phyloP scores from a whole-genome alignment of 108 stramenopile genomes.

The Aureococcus anophagefferens region DNA sequence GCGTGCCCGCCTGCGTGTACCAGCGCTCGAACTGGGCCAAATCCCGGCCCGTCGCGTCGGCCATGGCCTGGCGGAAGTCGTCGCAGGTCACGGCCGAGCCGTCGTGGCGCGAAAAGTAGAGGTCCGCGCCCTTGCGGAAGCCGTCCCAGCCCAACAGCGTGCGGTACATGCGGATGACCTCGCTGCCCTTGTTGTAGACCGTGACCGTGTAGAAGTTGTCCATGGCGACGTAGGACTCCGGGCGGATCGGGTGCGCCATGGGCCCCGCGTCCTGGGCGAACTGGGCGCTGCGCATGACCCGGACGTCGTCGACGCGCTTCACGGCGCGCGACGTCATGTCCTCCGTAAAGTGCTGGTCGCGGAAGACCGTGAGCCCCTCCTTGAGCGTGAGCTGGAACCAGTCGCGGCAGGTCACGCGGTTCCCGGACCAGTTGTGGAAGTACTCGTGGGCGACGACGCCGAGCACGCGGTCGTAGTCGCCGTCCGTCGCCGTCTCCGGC shows the following conservation, averaged over 20 bases:
- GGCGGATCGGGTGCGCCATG: constrained; percentile 93
- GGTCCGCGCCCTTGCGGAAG: constrained; percentile 93
- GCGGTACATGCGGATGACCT: constrained; percentile 91
- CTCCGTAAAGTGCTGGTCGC: constrained; percentile 79
- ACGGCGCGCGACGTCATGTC: constrained; percentile 75
- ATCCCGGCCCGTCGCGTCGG: constrained; percentile 80
- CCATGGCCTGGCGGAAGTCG: constrained; percentile 89
- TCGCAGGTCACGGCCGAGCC: constrained; percentile 92
- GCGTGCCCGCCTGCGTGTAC: constrained; percentile 90
- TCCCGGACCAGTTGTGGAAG: constrained; percentile 96
- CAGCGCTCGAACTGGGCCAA: constrained; percentile 70
- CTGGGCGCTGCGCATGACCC: constrained; percentile 65
- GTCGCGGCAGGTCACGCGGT: constrained; percentile 93
- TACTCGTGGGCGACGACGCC: constrained; percentile 92
- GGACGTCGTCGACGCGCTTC: constrained; percentile 86
- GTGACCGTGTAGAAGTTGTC: constrained; percentile 83
- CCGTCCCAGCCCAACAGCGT: constrained; percentile 74
- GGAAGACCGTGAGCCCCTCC: constrained; percentile 96
- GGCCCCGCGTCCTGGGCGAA: constrained; percentile 59
- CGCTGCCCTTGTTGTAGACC: constrained; percentile 81
- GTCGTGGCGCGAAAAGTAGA: constrained; percentile 79
- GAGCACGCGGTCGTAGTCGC: constrained; percentile 79
- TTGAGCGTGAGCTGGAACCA: constrained; percentile 98
- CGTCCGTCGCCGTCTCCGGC: constrained; percentile 73
- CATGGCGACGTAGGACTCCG: constrained; percentile 85